phyloP scores from a whole-genome alignment of 2,329 filamentous ascomycete species.

The Penicillium sp. region DNA sequence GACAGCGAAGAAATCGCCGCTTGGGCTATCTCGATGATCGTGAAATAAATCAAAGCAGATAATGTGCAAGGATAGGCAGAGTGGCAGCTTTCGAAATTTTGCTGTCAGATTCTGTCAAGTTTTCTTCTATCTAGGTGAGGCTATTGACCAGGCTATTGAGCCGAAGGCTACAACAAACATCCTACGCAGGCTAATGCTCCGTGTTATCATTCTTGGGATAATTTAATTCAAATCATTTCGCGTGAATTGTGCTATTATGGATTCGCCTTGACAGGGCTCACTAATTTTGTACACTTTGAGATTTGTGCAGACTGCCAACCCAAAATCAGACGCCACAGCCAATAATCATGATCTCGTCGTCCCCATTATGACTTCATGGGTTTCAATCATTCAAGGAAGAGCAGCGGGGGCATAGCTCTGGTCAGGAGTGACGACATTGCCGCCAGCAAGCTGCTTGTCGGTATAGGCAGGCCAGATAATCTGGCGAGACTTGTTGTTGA shows the following conservation, averaged over 20 bases:
- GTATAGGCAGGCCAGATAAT: slow-evolving; percentile 60
- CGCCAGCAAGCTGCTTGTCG: slow-evolving; percentile 54
- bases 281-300: not conserved
- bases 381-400: slow-evolving; percentile 27
- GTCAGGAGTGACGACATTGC: slow-evolving; percentile 54
- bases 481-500: slow-evolving; percentile 46
- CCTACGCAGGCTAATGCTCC: too few species aligned
- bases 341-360: not conserved
- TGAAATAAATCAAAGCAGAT: too few species aligned
- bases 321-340: not conserved
- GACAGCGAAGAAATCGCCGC: too few species aligned
- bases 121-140: too few species aligned
- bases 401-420: slow-evolving; percentile 49
- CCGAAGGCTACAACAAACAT: too few species aligned
- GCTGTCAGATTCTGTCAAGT: too few species aligned
- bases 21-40: too few species aligned
- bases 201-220: not conserved
- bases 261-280: not conserved
- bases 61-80: too few species aligned
- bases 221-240: not conserved
- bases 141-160: too few species aligned
- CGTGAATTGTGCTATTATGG: not conserved
- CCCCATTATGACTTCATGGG: not conserved
- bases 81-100: too few species aligned
- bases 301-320: not conserved